Evolutionary conservation across 768 basidiomycete species (phyloP).

Genomic region (Suillus clintonianus): DNA sequence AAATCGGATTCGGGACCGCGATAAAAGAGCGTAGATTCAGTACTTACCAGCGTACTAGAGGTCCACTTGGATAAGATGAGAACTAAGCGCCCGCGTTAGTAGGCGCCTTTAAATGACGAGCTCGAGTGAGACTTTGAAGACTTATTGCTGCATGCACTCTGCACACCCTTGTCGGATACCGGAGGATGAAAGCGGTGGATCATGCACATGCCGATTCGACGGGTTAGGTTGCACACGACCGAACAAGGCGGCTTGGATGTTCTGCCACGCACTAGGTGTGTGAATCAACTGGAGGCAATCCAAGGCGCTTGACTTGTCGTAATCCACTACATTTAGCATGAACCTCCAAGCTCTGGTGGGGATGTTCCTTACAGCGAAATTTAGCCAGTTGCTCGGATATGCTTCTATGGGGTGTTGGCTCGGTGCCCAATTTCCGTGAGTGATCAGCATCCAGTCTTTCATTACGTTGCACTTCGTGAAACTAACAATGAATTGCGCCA

Average conservation of each 20-base stretch:
- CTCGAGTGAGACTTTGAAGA: not conserved
- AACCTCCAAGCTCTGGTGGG: conserved; percentile 3
- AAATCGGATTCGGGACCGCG: not conserved
- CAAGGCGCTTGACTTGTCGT: conserved; percentile 10
- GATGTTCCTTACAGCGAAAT: conserved; percentile 21
- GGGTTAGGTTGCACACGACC: not conserved
- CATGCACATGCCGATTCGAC: not conserved
- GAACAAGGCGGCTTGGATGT: not conserved
- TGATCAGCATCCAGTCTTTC: conserved; percentile 18
- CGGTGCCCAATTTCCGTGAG: conserved; percentile 87
- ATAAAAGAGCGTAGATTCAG: not conserved
- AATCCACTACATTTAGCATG: not conserved
- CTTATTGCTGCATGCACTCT: not conserved
- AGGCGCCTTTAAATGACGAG: not conserved
- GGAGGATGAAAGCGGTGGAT: not conserved
- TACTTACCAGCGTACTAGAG: not conserved
- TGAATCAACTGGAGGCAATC: conserved; percentile 19
- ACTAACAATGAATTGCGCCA: conserved; percentile 9
- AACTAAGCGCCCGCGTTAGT: not conserved
- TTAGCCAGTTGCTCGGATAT: conserved; percentile 72
- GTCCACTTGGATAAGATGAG: not conserved
- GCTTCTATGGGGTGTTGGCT: conserved; percentile 79
- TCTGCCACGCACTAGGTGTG: conserved; percentile 7
- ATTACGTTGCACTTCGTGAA: not conserved
- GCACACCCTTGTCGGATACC: not conserved